Conservation (phyloP, 2,329 filamentous ascomycete species). For the Ophiosphaerella herpotricha region DNA sequence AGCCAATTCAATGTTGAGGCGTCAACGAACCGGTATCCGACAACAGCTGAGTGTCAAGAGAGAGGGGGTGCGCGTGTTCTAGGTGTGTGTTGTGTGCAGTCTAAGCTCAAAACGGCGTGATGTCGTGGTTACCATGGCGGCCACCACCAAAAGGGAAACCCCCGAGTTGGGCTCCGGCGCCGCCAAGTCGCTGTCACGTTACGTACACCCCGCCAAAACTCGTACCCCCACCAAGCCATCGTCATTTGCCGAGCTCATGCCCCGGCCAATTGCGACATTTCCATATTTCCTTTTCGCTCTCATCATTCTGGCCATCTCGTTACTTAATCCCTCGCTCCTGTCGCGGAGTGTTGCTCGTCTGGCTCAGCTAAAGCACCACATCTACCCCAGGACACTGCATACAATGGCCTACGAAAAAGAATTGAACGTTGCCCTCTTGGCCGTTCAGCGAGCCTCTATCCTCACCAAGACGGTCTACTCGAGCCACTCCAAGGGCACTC, state of each 20-base stretch:
- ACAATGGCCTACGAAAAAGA: conserved; percentile 70
- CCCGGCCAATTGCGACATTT: conserved; percentile 28
- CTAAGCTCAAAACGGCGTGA: not conserved
- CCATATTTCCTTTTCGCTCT: conserved; percentile 37
- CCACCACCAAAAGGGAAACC: conserved; percentile 22
- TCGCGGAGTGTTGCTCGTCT: conserved; percentile 35
- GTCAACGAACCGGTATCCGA: not conserved
- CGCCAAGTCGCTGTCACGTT: conserved; percentile 8
- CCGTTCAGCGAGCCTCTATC: conserved; percentile 80
- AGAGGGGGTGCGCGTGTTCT: too few relatives aligned
- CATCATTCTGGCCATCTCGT: conserved; percentile 40
- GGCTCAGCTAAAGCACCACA: conserved; percentile 36
- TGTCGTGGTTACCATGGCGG: conserved; percentile 21
- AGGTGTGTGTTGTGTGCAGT: not conserved
- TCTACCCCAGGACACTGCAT: conserved; percentile 30
- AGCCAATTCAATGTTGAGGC: not conserved
- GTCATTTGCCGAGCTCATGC: conserved; percentile 25
- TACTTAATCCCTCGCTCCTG: conserved; percentile 33
- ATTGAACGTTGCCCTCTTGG: conserved; percentile 81
- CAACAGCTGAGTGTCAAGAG: not conserved
- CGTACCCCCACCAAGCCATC: conserved; percentile 17
- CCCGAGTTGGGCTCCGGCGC: conserved; percentile 16
- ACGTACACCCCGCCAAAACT: conserved; percentile 10
- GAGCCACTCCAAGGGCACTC: conserved; percentile 90
- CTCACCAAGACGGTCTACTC: conserved; percentile 79